Evolutionary conservation across 2,329 filamentous ascomycete genomes (phyloP).

Genomic region (Gaeumannomyces sp.): DNA sequence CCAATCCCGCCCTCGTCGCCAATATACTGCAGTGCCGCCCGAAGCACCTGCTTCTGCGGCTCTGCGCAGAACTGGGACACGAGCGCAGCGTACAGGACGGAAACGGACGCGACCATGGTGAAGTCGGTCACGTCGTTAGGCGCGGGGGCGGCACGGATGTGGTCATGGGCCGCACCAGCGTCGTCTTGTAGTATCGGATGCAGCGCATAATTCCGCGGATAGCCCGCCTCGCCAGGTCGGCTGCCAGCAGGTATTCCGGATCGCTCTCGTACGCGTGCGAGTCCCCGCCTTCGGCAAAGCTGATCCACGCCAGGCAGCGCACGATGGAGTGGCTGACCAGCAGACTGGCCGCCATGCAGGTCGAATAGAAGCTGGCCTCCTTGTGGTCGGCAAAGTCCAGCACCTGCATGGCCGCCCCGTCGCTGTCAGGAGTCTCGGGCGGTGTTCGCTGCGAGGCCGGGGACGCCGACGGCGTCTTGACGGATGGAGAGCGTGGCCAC

Average conservation of each 20-base stretch:
- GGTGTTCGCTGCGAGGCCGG: no score
- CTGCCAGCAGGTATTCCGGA: background rate
- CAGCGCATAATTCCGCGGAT: background rate
- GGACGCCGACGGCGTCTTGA: background rate
- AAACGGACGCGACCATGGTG: background rate
- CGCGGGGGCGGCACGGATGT: background rate
- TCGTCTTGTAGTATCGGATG: background rate
- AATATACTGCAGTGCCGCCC: background rate
- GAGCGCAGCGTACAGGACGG: background rate
- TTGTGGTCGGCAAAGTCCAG: constrained; percentile 3
- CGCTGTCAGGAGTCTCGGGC: background rate
- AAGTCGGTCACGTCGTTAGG: background rate
- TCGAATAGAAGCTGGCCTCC: constrained; percentile 6
- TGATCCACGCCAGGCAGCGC: constrained; percentile 5
- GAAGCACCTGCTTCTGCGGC: background rate
- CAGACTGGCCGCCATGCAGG: background rate
- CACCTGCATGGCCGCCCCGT: background rate
- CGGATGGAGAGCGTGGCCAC: background rate
- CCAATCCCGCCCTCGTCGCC: constrained; percentile 5
- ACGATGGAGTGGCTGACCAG: background rate
- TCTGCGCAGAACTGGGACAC: constrained; percentile 6
- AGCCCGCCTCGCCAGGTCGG: background rate
- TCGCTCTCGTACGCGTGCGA: background rate
- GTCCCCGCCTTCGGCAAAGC: background rate
- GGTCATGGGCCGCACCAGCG: background rate